phyloP scores from a whole-genome alignment of 768 basidiomycete genomes.

The Candolleomyces eurysporus region DNA sequence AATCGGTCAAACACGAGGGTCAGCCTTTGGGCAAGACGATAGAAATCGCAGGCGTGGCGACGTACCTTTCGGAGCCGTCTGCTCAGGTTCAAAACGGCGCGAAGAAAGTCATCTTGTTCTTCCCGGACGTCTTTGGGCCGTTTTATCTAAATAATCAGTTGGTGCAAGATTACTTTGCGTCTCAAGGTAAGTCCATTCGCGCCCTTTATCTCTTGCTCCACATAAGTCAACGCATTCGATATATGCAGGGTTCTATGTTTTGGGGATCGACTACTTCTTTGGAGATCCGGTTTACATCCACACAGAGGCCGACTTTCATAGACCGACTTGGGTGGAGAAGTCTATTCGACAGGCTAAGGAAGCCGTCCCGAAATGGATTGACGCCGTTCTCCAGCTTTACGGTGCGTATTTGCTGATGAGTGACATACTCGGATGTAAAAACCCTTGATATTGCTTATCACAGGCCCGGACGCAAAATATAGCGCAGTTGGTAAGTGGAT shows the following conservation, averaged over 20 bases:
- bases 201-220: background rate
- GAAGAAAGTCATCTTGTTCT: conserved; percentile 54
- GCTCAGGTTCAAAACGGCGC: conserved; percentile 8
- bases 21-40: conserved; percentile 41
- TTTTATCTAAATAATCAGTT: conserved; percentile 58
- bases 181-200: conserved; percentile 40
- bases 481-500: conserved; percentile 40
- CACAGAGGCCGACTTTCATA: conserved; percentile 36
- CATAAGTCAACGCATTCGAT: background rate
- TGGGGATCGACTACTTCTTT: conserved; percentile 65
- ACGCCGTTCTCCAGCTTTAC: conserved; percentile 46
- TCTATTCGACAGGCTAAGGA: conserved; percentile 33
- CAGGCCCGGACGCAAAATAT: conserved; percentile 35
- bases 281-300: conserved; percentile 50
- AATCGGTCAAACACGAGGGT: conserved; percentile 51
- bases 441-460: background rate
- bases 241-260: conserved; percentile 49
- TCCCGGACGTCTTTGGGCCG: conserved; percentile 59
- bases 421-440: background rate
- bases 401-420: conserved; percentile 28
- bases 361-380: conserved; percentile 49
- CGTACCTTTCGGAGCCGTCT: conserved; percentile 53
- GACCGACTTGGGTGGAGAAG: conserved; percentile 40
- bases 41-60: conserved; percentile 42
- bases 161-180: conserved; percentile 63